phyloP scores from a whole-genome alignment of 305 asterid species.

The Fraxinus velutina region DNA sequence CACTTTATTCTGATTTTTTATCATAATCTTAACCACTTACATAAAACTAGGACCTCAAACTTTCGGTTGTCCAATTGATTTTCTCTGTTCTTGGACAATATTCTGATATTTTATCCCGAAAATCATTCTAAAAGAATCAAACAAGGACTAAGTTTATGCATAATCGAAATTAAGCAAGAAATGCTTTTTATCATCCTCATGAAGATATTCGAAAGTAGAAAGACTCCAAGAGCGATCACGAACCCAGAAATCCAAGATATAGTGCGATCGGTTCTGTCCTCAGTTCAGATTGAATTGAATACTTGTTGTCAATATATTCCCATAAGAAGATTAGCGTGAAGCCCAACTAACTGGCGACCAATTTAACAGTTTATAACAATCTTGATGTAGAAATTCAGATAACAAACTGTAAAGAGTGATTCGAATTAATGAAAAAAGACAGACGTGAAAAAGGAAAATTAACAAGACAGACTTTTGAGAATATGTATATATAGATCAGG shows the following conservation, averaged over 20 bases:
- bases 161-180: background rate
- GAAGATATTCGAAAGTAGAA: background rate
- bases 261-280: background rate
- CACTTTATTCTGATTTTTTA: constrained; percentile 44
- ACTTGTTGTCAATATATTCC: background rate
- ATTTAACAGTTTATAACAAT: background rate
- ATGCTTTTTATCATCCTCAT: background rate
- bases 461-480: background rate
- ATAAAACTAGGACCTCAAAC: constrained; percentile 33
- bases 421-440: background rate
- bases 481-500: background rate
- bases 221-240: background rate
- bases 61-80: constrained; percentile 45
- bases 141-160: background rate
- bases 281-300: background rate
- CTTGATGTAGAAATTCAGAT: background rate
- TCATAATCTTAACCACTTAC: constrained; percentile 28
- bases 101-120: constrained; percentile 47
- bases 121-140: constrained; percentile 30
- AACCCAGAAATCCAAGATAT: background rate
- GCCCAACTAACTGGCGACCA: background rate
- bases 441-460: background rate
- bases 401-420: background rate
- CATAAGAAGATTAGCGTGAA: background rate
- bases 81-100: constrained; percentile 31